Base-by-base conservation (phyloP, 768 basidiomycete species). In the Pleurotus cornucopiae region DNA sequence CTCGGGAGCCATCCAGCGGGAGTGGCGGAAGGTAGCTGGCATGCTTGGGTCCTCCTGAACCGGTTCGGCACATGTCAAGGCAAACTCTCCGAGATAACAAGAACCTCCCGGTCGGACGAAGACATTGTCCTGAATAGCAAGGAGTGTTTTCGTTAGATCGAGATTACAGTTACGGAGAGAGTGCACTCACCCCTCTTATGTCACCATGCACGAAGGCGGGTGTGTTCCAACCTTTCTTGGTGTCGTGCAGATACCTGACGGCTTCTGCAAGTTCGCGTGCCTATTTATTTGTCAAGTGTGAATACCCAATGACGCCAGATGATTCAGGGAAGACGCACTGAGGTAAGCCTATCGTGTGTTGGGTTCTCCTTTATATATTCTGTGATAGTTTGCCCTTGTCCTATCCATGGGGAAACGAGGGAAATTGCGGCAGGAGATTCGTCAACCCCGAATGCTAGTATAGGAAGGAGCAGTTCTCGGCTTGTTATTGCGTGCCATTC, bases 41-140 rank as follows among this genome's bases (percentile, higher is more conserved):
- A 41, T 53, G 51, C 9, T 40, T 9, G 18, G 51, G 9, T 53
- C 51, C 23, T 40, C 7, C 14, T 53, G 39, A 39, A 53, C n/a
- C 6, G 51, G 51, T n/a, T 53, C 51, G 37, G 41, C 39, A n/a
- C 51, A 53, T 23, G 51, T 53, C 38, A 53, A 38, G 39, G 51
- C 37, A 30, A 53, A 53, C 38, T 53, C 51, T n/a, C 51, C 51
- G 20, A 53, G 51, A 23, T 43, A 53, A 9, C 51, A 53, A 37
- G 51, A 53, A 23, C 51, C 51, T 39, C 39, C 51, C 2, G 51
- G 51, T n/a, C 51, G 51, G 7, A 53, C 51, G 39, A 53, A 53
- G 21, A 53, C 21, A 16, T 53, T 53, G 11, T 39, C 39, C 51
- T 53, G 21, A 38, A 37, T n/a, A 16, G 25, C 20, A 14, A 7